A percentile compares a stretch with the other conserved stretches of the same genome.
These are phyloP conservation scores for Pythium chondricola DNA, from an alignment of 352 stramenopile genomes.

Conservation along the genomic window DNA sequence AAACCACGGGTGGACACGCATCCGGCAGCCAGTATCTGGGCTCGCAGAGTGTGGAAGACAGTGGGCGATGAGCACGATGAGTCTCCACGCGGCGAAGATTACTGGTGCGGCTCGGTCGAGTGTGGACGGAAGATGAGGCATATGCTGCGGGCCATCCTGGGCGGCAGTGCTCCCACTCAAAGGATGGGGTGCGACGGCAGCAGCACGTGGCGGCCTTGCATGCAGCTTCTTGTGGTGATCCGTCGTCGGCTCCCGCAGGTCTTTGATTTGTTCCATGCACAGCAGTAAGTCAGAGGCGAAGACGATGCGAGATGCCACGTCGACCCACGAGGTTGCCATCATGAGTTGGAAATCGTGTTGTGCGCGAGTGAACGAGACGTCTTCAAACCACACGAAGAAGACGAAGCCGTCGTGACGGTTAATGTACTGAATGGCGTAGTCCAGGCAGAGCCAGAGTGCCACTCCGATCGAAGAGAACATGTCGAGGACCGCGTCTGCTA, in stretches of 20 bases:
- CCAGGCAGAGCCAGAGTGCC: constrained; percentile 1
- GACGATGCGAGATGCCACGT: constrained; percentile 4
- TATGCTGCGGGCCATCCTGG: no score
- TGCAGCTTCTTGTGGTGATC: not conserved
- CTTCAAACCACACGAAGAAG: constrained; percentile 3
- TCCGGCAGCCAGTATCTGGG: no score
- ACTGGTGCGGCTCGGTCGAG: no score
- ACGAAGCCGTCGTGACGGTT: constrained; percentile 2
- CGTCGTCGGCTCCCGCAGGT: not conserved
- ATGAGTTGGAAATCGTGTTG: constrained; percentile 14
- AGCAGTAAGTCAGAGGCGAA: constrained; percentile 7
- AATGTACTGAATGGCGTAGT: constrained; percentile 7
- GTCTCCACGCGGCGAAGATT: no score
- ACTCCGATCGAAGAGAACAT: constrained; percentile 8
- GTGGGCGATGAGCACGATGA: no score
- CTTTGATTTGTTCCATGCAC: constrained; percentile 12
- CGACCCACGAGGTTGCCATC: constrained; percentile 4
- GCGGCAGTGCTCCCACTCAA: no score
- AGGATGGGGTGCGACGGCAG: not conserved
- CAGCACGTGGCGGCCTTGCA: not conserved
- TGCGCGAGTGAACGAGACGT: constrained; percentile 4
- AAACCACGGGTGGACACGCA: no score
- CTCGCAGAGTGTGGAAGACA: no score
- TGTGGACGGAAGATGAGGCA: no score
- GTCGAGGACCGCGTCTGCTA: constrained; percentile 9